Evolutionary conservation across 768 basidiomycete species (phyloP).

Genomic region (Termitomyces sp.): DNA sequence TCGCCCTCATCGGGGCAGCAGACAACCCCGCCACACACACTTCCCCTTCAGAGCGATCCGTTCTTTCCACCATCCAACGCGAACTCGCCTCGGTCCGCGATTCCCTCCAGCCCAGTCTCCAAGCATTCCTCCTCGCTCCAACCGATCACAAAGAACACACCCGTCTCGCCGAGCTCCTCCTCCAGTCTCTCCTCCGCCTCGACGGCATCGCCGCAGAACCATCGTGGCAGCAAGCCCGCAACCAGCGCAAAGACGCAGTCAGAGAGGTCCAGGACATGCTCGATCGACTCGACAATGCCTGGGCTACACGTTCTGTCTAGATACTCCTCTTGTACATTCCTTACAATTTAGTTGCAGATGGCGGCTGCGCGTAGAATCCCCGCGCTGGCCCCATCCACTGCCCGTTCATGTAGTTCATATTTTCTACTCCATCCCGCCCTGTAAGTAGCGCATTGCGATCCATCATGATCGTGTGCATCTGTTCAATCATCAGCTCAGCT

Average conservation of each 20-base stretch:
- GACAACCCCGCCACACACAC: conserved; percentile 18
- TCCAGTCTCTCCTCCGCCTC: conserved; percentile 82
- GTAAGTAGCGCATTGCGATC: conserved; percentile 60
- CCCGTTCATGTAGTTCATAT: conserved; percentile 11
- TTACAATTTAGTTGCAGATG: conserved; percentile 27
- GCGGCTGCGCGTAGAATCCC: conserved; percentile 12
- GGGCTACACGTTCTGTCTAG: conserved; percentile 29
- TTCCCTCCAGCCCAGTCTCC: conserved; percentile 51
- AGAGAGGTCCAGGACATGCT: conserved; percentile 78
- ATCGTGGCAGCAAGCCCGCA: conserved; percentile 74
- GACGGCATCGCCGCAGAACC: conserved; percentile 74
- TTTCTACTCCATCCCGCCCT: conserved; percentile 28
- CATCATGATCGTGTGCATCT: conserved; percentile 73
- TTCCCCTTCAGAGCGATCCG: conserved; percentile 39
- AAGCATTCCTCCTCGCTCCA: conserved; percentile 40
- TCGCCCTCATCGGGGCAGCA: conserved; percentile 60
- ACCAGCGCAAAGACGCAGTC: conserved; percentile 81
- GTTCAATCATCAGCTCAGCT: conserved; percentile 1
- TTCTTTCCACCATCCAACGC: conserved; percentile 47
- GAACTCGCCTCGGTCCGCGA: conserved; percentile 48
- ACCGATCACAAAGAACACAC: conserved; percentile 31
- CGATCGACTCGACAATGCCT: conserved; percentile 72
- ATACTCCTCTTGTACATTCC: not conserved
- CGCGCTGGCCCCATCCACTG: conserved; percentile 12
- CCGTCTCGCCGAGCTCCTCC: conserved; percentile 75